Conservation (phyloP, 129 eudicot genomes). For the Pulicaria dysenterica region DNA sequence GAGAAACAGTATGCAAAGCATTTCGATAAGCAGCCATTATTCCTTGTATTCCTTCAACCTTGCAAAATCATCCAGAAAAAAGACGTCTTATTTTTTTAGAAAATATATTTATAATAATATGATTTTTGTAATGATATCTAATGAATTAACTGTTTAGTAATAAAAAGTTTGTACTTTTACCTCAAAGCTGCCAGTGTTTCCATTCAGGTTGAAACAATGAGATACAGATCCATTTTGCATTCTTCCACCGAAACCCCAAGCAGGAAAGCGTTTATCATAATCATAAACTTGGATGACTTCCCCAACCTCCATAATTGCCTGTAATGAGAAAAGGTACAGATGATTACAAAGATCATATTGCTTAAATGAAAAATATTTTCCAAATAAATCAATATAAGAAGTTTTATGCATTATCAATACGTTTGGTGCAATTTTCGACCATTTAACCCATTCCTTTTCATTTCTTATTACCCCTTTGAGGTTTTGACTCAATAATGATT, state of each 20-base stretch:
- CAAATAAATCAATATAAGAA: not conserved
- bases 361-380: not conserved
- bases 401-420: slow-evolving; percentile 6
- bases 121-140: not conserved
- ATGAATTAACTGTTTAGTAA: not conserved
- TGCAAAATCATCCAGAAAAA: slow-evolving; percentile 12
- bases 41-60: slow-evolving; percentile 91
- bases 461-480: not conserved
- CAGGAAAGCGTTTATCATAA: slow-evolving; percentile 80
- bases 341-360: not conserved
- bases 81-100: not conserved
- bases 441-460: not conserved
- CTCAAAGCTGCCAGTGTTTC: slow-evolving; percentile 54
- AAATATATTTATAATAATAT: not conserved
- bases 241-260: slow-evolving; percentile 99
- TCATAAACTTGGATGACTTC: slow-evolving; percentile 96
- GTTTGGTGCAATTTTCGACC: not conserved
- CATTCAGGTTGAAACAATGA: slow-evolving; percentile 91
- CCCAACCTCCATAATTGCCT: slow-evolving; percentile 96
- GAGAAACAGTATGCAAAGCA: slow-evolving; percentile 64
- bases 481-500: not conserved
- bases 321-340: slow-evolving; percentile 13
- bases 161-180: slow-evolving; percentile 41
- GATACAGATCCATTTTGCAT: slow-evolving; percentile 55
- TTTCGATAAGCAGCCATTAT: slow-evolving; percentile 75